Conservation (phyloP, 306 rosid species). For the Gillenia trifoliata region DNA sequence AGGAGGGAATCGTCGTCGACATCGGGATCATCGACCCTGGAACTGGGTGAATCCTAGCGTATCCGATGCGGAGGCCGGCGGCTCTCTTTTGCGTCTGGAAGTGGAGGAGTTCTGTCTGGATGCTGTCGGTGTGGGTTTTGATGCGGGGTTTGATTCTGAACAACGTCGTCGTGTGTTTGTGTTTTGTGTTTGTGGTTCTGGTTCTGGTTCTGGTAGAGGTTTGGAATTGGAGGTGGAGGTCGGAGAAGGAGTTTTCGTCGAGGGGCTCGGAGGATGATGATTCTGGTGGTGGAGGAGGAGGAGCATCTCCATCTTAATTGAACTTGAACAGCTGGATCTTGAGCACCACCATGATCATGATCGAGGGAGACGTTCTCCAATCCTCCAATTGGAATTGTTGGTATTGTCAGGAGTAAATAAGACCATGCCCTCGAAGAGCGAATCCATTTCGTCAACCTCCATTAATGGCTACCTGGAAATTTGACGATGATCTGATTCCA, state of each 20-base stretch:
- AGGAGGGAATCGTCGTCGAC: background rate
- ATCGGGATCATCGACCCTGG: background rate
- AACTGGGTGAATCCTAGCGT: slow-evolving; percentile 41
- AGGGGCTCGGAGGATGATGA: slow-evolving; percentile 49
- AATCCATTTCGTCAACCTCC: slow-evolving; percentile 46
- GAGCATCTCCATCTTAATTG: background rate
- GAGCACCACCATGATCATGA: background rate
- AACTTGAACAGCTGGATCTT: background rate
- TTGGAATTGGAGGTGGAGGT: slow-evolving; percentile 46
- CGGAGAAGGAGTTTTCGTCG: slow-evolving; percentile 77
- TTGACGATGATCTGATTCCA: too few species aligned
- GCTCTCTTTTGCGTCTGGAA: slow-evolving; percentile 57
- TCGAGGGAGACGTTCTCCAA: background rate
- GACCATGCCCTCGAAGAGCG: slow-evolving; percentile 78
- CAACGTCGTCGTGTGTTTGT: background rate
- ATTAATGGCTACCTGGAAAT: background rate
- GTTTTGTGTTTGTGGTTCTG: background rate
- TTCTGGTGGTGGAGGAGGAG: background rate
- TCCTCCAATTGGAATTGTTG: background rate
- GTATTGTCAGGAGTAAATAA: slow-evolving; percentile 48
- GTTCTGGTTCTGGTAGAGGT: background rate
- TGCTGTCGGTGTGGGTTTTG: background rate
- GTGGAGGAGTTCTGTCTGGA: slow-evolving; percentile 34
- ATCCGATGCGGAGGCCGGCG: slow-evolving; percentile 67
- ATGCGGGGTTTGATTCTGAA: background rate